Evolutionary conservation across 345 rosid genomes (phyloP), one percentile per base, ranked within the genome.

Genomic region (Diplotaxis tenuifolia): DNA sequence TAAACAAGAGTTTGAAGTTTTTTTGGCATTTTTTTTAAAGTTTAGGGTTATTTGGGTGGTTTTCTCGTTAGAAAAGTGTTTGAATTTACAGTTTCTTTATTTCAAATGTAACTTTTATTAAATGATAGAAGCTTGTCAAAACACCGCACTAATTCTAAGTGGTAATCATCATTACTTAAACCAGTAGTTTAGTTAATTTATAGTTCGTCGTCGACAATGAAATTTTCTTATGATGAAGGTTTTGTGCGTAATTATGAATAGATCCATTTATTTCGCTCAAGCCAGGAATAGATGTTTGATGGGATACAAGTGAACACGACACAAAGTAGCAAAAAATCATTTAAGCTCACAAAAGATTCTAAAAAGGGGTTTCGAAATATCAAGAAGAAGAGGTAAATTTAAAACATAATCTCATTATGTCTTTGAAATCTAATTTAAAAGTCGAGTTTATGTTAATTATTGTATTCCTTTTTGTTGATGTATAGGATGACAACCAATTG

Each of bases 231-330:
- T 77, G 80, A 76, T 76, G 80, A 71, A 65, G 72, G 68, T 72
- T 77, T 71, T 77, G 73, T 71, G 69, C 62, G 19, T 59, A 71
- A 65, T 65, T 50, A 66, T 49, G 62, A 71, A 77, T 55, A 9
- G 27, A 50, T 50, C 69, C 59, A 72, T 77, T 50, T 65, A 59
- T 72, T 27, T 78, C 59, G 21, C 60, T 34, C 64, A 40, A 58
- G 59, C 59, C 38, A 78, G 29, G 77, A 72, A 66, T 18, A 22
- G 77, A 77, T 71, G 77, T 77, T 72, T 77, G 81, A 72, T 77
- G 76, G 68, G 80, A 77, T 67, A 36, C 69, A 52, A 72, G 73
- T 65, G 77, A 77, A 66, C 54, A 67, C 31, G 77, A 72, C 81
- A 78, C 68, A 72, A 72, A 78, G 65, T 72, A 60, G 47, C 63